Evolutionary conservation across 805 yeast genomes (phyloP), one percentile per base, ranked within the genome.

Genomic region (Kodamaea lidongshanica): DNA sequence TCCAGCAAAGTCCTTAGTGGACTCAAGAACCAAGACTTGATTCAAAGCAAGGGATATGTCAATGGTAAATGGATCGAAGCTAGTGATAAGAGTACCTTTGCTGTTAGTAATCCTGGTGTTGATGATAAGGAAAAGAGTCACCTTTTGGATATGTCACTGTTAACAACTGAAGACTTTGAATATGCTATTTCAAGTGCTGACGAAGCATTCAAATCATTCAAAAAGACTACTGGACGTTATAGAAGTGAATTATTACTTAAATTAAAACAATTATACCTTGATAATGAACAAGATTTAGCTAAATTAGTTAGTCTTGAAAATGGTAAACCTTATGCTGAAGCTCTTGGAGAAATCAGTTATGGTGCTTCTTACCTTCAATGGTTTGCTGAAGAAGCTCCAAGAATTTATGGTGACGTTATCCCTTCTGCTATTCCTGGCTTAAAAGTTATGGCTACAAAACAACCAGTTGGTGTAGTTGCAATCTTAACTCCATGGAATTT

Each of bases 401-500:
- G 86, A 43, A 54, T 72, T 16, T 60, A 73, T 32, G 92, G 89
- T n/a, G 79, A 77, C 39, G 58, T 68, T 11, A 73, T 81, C 32
- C 69, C 71, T n/a, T 71, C 85, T 3, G 61, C 70, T 30, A 61
- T 58, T 37, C 51, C 70, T 1, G 41, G 58, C 15, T 64, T 58
- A 44, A 65, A 78, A 37, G 74, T 81, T 37, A 42, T 77, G 32
- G 64, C 85, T 4, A 42, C 74, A 37, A 71, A 74, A 43, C 86
- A 80, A 50, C 89, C 94, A n/a, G 62, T 82, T 28, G 94, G 94
- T 6, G 87, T 79, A 1, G 79, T 82, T 43, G 88, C 87, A 7
- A 72, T 82, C 32, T 52, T 82, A 45, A 79, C 89, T 3, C 92
- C 92, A 3, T 82, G 92, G 92, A 82, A 83, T 54, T 83, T 82